A percentile compares a stretch with the other conserved stretches of the same genome.
phyloP scores from a whole-genome alignment of 179 eudicot species.

The Sideroxylon spinosum region DNA sequence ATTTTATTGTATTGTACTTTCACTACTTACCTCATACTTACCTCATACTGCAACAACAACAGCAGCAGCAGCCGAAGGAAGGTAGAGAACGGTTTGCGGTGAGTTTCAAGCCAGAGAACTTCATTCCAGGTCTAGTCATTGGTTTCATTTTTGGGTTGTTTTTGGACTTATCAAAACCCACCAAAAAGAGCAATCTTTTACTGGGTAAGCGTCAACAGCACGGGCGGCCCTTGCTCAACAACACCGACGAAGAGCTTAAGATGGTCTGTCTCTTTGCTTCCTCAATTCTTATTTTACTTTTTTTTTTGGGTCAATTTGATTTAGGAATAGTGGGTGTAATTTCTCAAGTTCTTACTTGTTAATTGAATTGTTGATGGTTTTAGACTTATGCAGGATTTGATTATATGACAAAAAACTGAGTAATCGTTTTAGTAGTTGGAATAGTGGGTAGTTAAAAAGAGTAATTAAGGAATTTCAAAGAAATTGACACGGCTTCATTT shows the following conservation, averaged over 20 bases:
- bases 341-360: no score
- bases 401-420: no score
- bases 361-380: no score
- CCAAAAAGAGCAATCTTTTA: conserved; percentile 22
- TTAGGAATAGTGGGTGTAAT: no score
- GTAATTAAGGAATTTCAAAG: no score
- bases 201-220: conserved; percentile 26
- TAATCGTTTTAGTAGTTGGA: no score
- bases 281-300: conserved; percentile 9
- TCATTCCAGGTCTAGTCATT: conserved; percentile 83
- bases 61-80: conserved; percentile 30
- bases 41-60: neutral
- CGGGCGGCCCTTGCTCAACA: conserved; percentile 19
- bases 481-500: no score
- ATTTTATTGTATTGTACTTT: neutral
- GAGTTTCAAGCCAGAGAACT: conserved; percentile 86
- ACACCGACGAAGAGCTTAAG: conserved; percentile 63
- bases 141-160: conserved; percentile 77
- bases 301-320: neutral
- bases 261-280: conserved; percentile 41
- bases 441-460: no score
- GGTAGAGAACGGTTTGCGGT: conserved; percentile 47
- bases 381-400: no score
- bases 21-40: neutral
- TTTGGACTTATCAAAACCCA: conserved; percentile 61